Conservation (phyloP, 768 basidiomycete species). For the Royoungia palumana region DNA sequence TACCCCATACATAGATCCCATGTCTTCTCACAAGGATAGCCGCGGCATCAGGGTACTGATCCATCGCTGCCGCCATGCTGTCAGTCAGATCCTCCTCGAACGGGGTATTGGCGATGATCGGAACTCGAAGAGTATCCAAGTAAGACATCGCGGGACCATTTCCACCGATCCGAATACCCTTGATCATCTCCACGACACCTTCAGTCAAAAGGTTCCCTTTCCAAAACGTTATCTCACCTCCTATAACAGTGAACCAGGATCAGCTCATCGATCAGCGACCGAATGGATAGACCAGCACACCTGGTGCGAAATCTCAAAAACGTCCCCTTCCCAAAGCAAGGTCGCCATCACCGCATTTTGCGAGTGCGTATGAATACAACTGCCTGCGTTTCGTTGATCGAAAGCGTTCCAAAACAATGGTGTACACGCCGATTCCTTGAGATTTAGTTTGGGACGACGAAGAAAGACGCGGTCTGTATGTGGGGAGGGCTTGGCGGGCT, state of each 20-base stretch:
- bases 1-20: slow-evolving; percentile 86
- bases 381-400: slow-evolving; percentile 70
- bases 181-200: slow-evolving; percentile 70
- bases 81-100: slow-evolving; percentile 86
- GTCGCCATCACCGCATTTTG: slow-evolving; percentile 91
- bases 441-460: slow-evolving; percentile 61
- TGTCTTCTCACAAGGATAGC: slow-evolving; percentile 76
- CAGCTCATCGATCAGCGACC: slow-evolving; percentile 2
- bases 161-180: slow-evolving; percentile 77
- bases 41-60: slow-evolving; percentile 71
- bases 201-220: neutral
- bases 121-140: slow-evolving; percentile 79
- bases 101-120: slow-evolving; percentile 90
- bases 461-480: slow-evolving; percentile 74
- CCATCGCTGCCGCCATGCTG: slow-evolving; percentile 86
- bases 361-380: slow-evolving; percentile 89
- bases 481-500: slow-evolving; percentile 46
- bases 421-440: slow-evolving; percentile 87
- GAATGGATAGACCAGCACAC: slow-evolving; percentile 30
- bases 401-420: slow-evolving; percentile 94
- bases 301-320: slow-evolving; percentile 82
- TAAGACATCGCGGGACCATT: slow-evolving; percentile 76
- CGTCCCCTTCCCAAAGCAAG: slow-evolving; percentile 64
- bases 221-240: slow-evolving; percentile 33
- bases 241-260: slow-evolving; percentile 22